Evolutionary conservation across 139 green algal species (phyloP), one percentile per base, ranked within the genome.

Genomic region (Zygnema cylindricum): DNA sequence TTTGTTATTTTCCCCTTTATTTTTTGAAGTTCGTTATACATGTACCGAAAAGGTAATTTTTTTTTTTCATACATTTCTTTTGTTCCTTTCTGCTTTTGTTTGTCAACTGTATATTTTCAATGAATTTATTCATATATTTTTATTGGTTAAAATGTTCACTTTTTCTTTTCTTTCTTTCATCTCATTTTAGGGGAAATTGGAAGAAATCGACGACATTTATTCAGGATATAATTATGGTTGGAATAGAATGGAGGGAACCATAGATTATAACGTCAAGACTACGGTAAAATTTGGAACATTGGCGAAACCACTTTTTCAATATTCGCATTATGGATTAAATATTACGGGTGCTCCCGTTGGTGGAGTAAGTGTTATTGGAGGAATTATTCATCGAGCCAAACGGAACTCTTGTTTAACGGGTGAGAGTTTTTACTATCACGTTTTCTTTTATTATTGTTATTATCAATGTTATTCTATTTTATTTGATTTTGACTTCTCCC

Each of bases 201-300:
- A 88, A 55, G 82, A 88, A 55, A 21, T 88, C 21, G 57, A 88
- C 82, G 16, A 55, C 23, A 43, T 88, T n/a, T 39, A 1, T 25
- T 32, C 22, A 2, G 82, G 82, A 32, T n/a, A 35, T 7, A 88
- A 88, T 55, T 88, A 88, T 73, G 82, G 82, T 2, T 88, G 82
- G 82, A 69, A 43, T 35, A 88, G 30, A 42, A 63, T 82, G 36
- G 82, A 88, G 82, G 82, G 82, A 40, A 81, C 82, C 33, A 30
- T 22, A 2, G 35, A 21, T 1, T 88, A 88, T 55, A 79, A 36
- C 21, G 21, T 2, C 1, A 25, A 3, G 30, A 40, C 43, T 40
- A 32, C 41, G 2, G 3, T 55, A 2, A 88, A 69, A n/a, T 21
- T 86, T 1, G 79, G 79, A 3, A 39, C 3, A n/a, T 43, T 88